Base-by-base conservation (phyloP, 2,329 filamentous ascomycete species). In the Lojkania enalia region DNA sequence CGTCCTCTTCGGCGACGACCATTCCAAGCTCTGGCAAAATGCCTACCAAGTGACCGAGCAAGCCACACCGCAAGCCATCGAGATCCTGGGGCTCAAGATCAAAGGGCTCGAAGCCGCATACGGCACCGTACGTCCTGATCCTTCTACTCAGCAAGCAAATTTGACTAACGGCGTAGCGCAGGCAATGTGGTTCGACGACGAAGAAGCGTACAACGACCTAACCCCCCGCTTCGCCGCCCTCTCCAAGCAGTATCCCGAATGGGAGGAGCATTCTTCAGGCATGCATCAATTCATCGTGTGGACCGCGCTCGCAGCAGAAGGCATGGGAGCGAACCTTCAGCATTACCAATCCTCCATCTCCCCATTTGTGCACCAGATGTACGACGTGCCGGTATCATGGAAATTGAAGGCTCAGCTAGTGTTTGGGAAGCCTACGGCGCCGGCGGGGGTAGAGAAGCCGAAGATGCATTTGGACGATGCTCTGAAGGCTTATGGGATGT, bases 381-480 rank as follows among this genome's bases (percentile, higher is more conserved):
- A 50, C 35, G 46, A 54, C 9, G 45, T 65, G 5, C 58, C 59
- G 14, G 52, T 46, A n/a, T 31, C 18, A 0, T 64, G 62, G 61
- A 44, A 43, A 11, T 33, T 56, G 16, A 63, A 63, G 46, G 40
- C 36, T 12, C 57, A 65, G 46, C 27, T 64, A 46, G 55, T 62
- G 9, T 65, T 63, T 48, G 71, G 71, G 7, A 63, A 61, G 31
- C 55, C 60, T 1, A 54, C 54, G 5, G 66, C 61, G 29, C 62
- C 58, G 2, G 20, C 53, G 20, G 47, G 46, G 12, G 64, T 62
- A 43, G 52, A 49, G 12, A 52, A 63, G 53, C 55, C 56, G 3
- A 65, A 61, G 50, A 55, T 49, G 20, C 51, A 54, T n/a, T 37
- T 67, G 35, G 58, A 67, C 36, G 47, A 58, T 21, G 55, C 60